Conservation (phyloP, 31 red algal species). For the Endocladia muricata region DNA sequence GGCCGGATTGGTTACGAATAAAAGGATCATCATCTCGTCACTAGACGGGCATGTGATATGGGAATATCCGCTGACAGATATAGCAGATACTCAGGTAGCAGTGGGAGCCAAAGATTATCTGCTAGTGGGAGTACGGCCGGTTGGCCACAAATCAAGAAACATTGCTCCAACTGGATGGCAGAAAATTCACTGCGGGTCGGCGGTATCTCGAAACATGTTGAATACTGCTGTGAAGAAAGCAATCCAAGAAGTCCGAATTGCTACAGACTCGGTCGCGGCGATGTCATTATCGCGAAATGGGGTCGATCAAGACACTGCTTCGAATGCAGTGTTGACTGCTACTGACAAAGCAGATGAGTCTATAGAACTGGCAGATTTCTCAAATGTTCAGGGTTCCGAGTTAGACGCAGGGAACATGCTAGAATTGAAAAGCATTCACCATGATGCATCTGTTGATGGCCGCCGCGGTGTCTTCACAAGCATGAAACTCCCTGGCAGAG, state of each 20-base stretch:
- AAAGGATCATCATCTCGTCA: slow-evolving; percentile 77
- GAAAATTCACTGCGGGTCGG: slow-evolving; percentile 75
- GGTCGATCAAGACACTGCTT: slow-evolving; percentile 10
- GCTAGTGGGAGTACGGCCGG: slow-evolving; percentile 69
- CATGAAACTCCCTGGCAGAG: slow-evolving; percentile 67
- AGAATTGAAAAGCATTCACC: slow-evolving; percentile 67
- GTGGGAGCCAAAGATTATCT: slow-evolving; percentile 66
- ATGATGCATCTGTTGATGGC: slow-evolving; percentile 75
- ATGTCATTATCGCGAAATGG: not conserved
- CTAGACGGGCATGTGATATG: slow-evolving; percentile 88
- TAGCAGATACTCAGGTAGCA: slow-evolving; percentile 77
- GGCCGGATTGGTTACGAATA: slow-evolving; percentile 70
- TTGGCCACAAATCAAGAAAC: slow-evolving; percentile 30
- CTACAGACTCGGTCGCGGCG: slow-evolving; percentile 6
- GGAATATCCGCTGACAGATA: slow-evolving; percentile 76
- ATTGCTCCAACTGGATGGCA: slow-evolving; percentile 52
- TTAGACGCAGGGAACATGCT: slow-evolving; percentile 24
- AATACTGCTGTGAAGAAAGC: slow-evolving; percentile 59
- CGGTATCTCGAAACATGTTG: slow-evolving; percentile 49
- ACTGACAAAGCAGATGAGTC: slow-evolving; percentile 31
- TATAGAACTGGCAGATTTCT: slow-evolving; percentile 71
- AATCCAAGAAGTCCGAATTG: slow-evolving; percentile 35
- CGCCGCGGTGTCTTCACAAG: slow-evolving; percentile 59
- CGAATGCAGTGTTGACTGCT: too few relatives aligned
- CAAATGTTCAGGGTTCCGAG: not conserved